phyloP scores from a whole-genome alignment of 2,329 filamentous ascomycete species.

The Sporothrix sp. region DNA sequence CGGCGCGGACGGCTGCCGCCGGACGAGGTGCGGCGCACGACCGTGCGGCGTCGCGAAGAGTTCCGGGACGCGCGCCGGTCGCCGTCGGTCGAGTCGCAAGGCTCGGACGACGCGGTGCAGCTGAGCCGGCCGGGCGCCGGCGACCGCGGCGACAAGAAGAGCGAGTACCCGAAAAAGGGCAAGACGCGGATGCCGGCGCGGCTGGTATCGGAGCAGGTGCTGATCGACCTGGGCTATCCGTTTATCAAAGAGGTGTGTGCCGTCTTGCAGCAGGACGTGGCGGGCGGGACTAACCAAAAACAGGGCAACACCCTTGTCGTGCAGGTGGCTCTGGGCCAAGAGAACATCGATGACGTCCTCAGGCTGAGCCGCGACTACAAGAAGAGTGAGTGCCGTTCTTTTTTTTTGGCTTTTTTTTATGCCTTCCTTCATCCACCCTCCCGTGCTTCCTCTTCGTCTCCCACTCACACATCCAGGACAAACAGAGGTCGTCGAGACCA shows the following conservation, averaged over 20 bases:
- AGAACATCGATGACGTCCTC: conserved; percentile 86
- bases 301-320: conserved; percentile 75
- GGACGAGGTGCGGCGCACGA: conserved; percentile 24
- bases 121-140: conserved; percentile 37
- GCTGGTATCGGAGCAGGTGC: conserved; percentile 68
- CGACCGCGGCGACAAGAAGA: conserved; percentile 29
- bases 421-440: background rate
- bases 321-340: conserved; percentile 73
- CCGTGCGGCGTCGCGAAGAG: background rate
- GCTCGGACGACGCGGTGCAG: conserved; percentile 28
- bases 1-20: conserved; percentile 30
- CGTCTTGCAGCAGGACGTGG: too few species aligned
- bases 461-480: background rate
- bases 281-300: background rate
- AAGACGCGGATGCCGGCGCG: conserved; percentile 81
- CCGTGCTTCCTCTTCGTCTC: background rate
- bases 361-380: conserved; percentile 70
- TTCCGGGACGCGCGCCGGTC: background rate
- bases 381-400: conserved; percentile 32
- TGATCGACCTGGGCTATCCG: conserved; percentile 77
- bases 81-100: conserved; percentile 4
- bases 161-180: conserved; percentile 67
- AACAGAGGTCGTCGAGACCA: conserved; percentile 10
- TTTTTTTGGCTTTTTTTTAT: background rate
- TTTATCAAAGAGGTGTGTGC: conserved; percentile 67